phyloP scores from a whole-genome alignment of 2,329 filamentous ascomycete species.

The Thelonectria blattea region DNA sequence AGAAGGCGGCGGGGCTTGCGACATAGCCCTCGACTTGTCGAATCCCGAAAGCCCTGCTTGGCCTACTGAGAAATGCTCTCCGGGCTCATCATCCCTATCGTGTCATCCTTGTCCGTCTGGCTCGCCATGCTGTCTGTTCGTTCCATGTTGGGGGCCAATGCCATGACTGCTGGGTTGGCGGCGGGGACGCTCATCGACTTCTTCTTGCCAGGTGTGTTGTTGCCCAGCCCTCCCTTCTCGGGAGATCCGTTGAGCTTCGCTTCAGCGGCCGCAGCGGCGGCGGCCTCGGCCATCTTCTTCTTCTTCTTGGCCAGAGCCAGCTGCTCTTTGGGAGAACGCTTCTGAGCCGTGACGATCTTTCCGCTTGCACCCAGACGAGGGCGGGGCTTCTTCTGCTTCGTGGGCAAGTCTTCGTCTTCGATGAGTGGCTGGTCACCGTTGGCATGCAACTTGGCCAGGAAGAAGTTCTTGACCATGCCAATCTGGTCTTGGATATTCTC shows the following conservation, averaged over 20 bases:
- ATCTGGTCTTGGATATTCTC: conserved; percentile 82
- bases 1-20: not conserved
- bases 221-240: conserved; percentile 45
- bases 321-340: conserved; percentile 81
- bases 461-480: conserved; percentile 89
- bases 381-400: conserved; percentile 83
- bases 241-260: conserved; percentile 48
- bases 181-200: conserved; percentile 49
- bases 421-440: conserved; percentile 81
- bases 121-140: conserved; percentile 63
- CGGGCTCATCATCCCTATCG: conserved; percentile 82
- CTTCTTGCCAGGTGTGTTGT: conserved; percentile 59
- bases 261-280: conserved; percentile 62
- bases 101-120: conserved; percentile 68
- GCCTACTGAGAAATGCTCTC: conserved; percentile 69
- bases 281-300: conserved; percentile 75
- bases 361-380: conserved; percentile 73
- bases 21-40: not conserved
- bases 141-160: conserved; percentile 60
- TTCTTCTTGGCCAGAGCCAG: conserved; percentile 86
- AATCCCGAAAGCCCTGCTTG: conserved; percentile 27
- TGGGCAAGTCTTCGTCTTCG: conserved; percentile 93
- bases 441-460: conserved; percentile 84
- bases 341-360: conserved; percentile 86
- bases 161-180: conserved; percentile 49